Percentiles rank a stretch among this genome's conserved stretches.
Conservation (phyloP, 208 protist genomes). For the Crithidia acanthocephali region DNA sequence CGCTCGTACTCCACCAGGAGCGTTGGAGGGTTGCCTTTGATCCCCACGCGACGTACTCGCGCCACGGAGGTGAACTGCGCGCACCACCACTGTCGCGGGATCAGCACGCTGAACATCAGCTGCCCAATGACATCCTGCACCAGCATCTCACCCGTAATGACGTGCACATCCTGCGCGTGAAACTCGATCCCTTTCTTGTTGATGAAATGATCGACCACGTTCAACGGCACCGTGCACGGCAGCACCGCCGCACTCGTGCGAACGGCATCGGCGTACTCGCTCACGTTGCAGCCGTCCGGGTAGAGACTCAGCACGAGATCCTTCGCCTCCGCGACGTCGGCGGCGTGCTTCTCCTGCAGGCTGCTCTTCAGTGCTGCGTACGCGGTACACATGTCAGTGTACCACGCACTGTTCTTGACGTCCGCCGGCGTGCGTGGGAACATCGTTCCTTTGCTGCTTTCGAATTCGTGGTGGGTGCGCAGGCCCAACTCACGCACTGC, state of each 20-base stretch:
- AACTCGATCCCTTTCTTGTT: constrained; percentile 39
- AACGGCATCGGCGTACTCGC: constrained; percentile 69
- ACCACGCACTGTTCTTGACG: constrained; percentile 54
- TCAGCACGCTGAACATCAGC: constrained; percentile 53
- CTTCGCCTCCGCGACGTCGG: constrained; percentile 45
- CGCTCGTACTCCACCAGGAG: constrained; percentile 70
- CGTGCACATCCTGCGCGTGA: constrained; percentile 14
- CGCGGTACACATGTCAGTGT: constrained; percentile 45
- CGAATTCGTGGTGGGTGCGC: constrained; percentile 39
- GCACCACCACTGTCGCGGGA: constrained; percentile 73
- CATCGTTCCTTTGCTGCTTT: background rate
- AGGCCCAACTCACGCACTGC: constrained; percentile 62
- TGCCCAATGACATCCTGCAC: constrained; percentile 41
- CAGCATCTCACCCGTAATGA: constrained; percentile 53
- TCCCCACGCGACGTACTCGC: constrained; percentile 36
- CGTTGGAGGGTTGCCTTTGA: constrained; percentile 41
- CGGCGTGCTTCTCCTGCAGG: constrained; percentile 26
- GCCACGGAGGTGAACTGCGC: background rate
- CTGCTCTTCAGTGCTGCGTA: constrained; percentile 37
- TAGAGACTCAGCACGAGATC: constrained; percentile 71
- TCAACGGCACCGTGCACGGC: constrained; percentile 50
- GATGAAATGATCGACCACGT: constrained; percentile 38
- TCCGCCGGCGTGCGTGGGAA: constrained; percentile 8
- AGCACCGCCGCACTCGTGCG: constrained; percentile 77
- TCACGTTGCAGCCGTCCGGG: constrained; percentile 63